A percentile compares a stretch with the other conserved stretches of the same genome.
Evolutionary conservation across 2,329 filamentous ascomycete genomes (phyloP).

Genomic region (Didymella sp.): DNA sequence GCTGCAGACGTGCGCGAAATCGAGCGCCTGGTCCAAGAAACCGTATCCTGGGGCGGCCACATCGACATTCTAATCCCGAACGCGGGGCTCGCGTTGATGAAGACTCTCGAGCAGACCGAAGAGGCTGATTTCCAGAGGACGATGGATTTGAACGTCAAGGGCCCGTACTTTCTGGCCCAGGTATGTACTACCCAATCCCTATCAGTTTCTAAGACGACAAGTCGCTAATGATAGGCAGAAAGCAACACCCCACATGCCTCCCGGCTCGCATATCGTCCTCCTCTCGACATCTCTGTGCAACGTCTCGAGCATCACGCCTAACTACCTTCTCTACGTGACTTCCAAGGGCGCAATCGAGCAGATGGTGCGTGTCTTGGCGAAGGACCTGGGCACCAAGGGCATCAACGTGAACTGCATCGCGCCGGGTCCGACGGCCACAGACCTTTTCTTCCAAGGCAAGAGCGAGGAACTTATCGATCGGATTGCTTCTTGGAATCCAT

Average conservation of each 20-base stretch:
- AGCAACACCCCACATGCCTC: constrained; percentile 31
- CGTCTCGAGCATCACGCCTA: constrained; percentile 25
- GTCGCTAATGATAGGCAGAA: constrained; percentile 21
- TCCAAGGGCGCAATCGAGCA: constrained; percentile 68
- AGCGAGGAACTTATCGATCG: constrained; percentile 29
- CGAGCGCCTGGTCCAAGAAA: constrained; percentile 52
- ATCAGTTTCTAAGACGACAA: no score
- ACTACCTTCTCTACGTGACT: constrained; percentile 54
- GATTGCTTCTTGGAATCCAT: constrained; percentile 31
- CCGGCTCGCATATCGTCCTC: constrained; percentile 27
- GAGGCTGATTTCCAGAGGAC: constrained; percentile 69
- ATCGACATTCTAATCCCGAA: constrained; percentile 67
- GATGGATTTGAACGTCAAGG: constrained; percentile 64
- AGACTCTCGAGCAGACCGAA: constrained; percentile 63
- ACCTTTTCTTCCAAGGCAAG: constrained; percentile 60
- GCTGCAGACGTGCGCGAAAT: constrained; percentile 58
- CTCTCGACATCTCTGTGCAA: constrained; percentile 29
- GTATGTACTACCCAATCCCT: not conserved
- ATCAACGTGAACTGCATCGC: constrained; percentile 62
- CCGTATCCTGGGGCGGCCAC: constrained; percentile 51
- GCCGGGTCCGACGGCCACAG: constrained; percentile 63
- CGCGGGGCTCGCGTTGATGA: constrained; percentile 60
- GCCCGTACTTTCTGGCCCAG: constrained; percentile 38
- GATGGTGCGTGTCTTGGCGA: constrained; percentile 62
- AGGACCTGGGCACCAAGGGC: constrained; percentile 61